These are phyloP conservation scores for Chimonanthus praecox DNA, from an alignment of 164 flowering plant species.

Conservation along the genomic window DNA sequence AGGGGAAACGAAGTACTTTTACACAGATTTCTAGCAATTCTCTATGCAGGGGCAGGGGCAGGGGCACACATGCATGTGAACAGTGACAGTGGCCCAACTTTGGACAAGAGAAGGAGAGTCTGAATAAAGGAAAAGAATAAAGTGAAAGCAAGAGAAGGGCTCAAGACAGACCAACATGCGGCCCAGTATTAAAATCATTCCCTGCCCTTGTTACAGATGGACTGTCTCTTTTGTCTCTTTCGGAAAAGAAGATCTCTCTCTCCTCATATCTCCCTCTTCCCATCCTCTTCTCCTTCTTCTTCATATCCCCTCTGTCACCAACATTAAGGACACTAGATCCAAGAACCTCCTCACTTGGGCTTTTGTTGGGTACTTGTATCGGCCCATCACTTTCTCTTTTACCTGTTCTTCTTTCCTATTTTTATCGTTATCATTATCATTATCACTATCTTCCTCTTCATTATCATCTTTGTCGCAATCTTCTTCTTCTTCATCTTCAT, in stretches of 20 bases:
- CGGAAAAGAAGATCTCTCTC: slow-evolving; percentile 7
- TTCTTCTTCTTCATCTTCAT: background rate
- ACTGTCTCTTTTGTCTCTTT: slow-evolving; percentile 47
- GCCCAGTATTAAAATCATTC: slow-evolving; percentile 14
- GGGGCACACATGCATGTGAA: background rate
- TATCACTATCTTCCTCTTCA: background rate
- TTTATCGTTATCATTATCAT: background rate
- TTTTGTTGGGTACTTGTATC: background rate
- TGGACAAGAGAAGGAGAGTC: background rate
- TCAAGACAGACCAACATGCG: slow-evolving; percentile 24
- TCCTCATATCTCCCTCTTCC: slow-evolving; percentile 7
- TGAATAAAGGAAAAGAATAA: slow-evolving; percentile 20
- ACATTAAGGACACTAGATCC: slow-evolving; percentile 4
- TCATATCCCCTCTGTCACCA: background rate
- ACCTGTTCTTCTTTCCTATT: background rate
- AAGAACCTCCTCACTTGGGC: background rate
- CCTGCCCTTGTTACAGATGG: slow-evolving; percentile 39
- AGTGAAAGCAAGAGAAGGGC: slow-evolving; percentile 7
- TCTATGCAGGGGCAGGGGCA: too few relatives aligned
- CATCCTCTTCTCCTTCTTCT: slow-evolving; percentile 4
- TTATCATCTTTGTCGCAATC: too few relatives aligned
- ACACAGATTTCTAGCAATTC: background rate
- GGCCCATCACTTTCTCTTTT: slow-evolving; percentile 1
- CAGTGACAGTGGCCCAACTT: too few relatives aligned
- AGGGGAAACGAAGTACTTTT: background rate